Percentiles rank a stretch among this genome's conserved stretches.
Evolutionary conservation across 2,329 filamentous ascomycete species (phyloP).

Genomic region (Septoria petroselini): DNA sequence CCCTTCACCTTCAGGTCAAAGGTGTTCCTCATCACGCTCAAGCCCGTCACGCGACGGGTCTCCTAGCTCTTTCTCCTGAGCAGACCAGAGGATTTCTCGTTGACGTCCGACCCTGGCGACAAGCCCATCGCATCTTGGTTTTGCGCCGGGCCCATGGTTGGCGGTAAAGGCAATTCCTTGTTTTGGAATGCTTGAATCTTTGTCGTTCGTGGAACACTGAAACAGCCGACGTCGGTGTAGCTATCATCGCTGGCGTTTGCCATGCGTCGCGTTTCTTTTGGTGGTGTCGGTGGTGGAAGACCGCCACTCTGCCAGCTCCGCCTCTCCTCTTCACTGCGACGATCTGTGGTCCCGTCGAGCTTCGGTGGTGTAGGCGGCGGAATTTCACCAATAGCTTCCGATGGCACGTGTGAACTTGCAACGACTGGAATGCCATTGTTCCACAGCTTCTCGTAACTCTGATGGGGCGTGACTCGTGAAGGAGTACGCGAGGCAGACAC

Average conservation of each 20-base stretch:
- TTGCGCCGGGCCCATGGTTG: slow-evolving; percentile 17
- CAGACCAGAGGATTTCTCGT: slow-evolving; percentile 1
- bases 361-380: slow-evolving; percentile 37
- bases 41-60: not conserved
- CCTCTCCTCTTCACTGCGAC: slow-evolving; percentile 24
- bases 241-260: slow-evolving; percentile 7
- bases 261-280: slow-evolving; percentile 37
- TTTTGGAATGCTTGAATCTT: slow-evolving; percentile 24
- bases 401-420: slow-evolving; percentile 30
- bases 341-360: slow-evolving; percentile 27
- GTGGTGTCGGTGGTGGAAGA: slow-evolving; percentile 46
- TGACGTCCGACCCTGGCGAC: slow-evolving; percentile 3
- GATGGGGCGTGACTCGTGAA: slow-evolving; percentile 26
- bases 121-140: slow-evolving; percentile 23
- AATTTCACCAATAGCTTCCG: slow-evolving; percentile 31
- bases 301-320: slow-evolving; percentile 28
- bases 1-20: slow-evolving; percentile 7
- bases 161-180: slow-evolving; percentile 32
- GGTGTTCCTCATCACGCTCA: not conserved
- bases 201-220: slow-evolving; percentile 1
- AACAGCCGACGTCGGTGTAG: slow-evolving; percentile 4
- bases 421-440: slow-evolving; percentile 19
- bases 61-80: slow-evolving; percentile 6
- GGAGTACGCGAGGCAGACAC: slow-evolving; percentile 23
- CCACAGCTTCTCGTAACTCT: slow-evolving; percentile 27